Conservation (phyloP, 2,329 filamentous ascomycete species). For the Colletotrichum sojae region DNA sequence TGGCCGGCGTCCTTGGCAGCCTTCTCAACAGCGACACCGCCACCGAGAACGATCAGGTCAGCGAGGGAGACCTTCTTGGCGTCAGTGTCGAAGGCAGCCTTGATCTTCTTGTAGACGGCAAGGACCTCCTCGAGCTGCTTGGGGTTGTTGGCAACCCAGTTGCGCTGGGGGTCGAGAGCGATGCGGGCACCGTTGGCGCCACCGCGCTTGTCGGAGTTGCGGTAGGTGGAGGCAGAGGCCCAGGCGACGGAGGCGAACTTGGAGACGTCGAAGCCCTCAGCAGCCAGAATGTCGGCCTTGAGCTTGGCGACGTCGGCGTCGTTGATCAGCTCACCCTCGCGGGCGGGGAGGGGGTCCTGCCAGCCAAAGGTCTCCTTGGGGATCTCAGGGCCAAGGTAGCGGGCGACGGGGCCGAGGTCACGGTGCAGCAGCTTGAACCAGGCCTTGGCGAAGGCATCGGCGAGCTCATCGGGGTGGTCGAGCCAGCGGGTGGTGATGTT, state of each 20-base stretch:
- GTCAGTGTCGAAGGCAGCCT: slow-evolving; percentile 74
- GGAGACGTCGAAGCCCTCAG: slow-evolving; percentile 70
- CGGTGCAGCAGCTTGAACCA: slow-evolving; percentile 91
- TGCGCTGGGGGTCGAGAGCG: slow-evolving; percentile 78
- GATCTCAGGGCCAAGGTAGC: slow-evolving; percentile 82
- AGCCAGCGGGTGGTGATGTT: slow-evolving; percentile 82
- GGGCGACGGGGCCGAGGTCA: slow-evolving; percentile 79
- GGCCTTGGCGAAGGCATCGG: slow-evolving; percentile 78
- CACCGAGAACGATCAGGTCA: slow-evolving; percentile 83
- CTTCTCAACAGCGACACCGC: slow-evolving; percentile 79
- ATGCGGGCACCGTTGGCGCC: slow-evolving; percentile 87
- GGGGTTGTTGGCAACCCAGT: slow-evolving; percentile 84
- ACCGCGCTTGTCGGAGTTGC: slow-evolving; percentile 83
- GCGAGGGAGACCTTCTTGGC: slow-evolving; percentile 84
- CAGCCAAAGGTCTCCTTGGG: slow-evolving; percentile 78
- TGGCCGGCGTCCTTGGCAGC: slow-evolving; percentile 65
- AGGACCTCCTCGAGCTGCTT: slow-evolving; percentile 74
- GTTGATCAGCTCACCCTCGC: slow-evolving; percentile 70
- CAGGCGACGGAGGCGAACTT: slow-evolving; percentile 78
- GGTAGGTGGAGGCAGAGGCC: slow-evolving; percentile 80
- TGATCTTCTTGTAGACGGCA: slow-evolving; percentile 72
- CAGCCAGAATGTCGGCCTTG: slow-evolving; percentile 77
- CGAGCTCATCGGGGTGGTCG: slow-evolving; percentile 77
- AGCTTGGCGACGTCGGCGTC: slow-evolving; percentile 74
- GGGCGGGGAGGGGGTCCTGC: slow-evolving; percentile 80